Base-by-base conservation (phyloP, 306 rosid genomes). In the Casuarina equisetifolia region DNA sequence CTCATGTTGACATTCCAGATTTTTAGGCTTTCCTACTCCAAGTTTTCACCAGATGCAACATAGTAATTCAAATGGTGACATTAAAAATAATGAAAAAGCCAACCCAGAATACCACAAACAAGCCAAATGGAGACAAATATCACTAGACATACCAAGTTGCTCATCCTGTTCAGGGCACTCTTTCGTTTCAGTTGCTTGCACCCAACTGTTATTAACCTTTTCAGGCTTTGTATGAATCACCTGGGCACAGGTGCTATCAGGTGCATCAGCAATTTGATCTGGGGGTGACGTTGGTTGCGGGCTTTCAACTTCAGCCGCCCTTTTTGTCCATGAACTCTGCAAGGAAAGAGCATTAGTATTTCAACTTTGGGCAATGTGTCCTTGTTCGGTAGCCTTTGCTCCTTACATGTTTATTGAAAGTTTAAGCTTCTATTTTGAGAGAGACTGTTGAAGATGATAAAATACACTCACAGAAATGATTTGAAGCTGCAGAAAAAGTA, bases 251-350 rank as follows among this genome's bases (percentile, higher is more conserved):
- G 82, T 88, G 86, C 89, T 82, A 76, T 88, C 87, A 67, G 88
- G 83, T 75, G 85, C 74, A 78, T 84, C 94, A 45, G 53, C 81
- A 73, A 52, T 74, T 39, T 73, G 84, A 44, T 59, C 81, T 54
- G 50, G 85, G 73, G 87, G 70, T 38, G 88, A 89, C 79, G 40
- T 77, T 76, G 84, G 81, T 57, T 42, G 79, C 70, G 87, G 80
- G 62, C 88, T 84, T 74, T 87, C 81, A 73, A 77, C 83, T 74
- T 90, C 86, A 74, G 71, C 85, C 40, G 84, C 85, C 79, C 80
- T 82, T 82, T 81, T 82, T 79, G 88, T 89, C 89, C 89, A 70
- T 68, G 86, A 70, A 89, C 82, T 81, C 87, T 86, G 77, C 87
- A 75, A 39, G 83, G 73, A 55, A 77, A 49, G 82, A 79, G 64